Base-by-base conservation (phyloP, 768 basidiomycete genomes). In the Leucogyrophana mollusca region DNA sequence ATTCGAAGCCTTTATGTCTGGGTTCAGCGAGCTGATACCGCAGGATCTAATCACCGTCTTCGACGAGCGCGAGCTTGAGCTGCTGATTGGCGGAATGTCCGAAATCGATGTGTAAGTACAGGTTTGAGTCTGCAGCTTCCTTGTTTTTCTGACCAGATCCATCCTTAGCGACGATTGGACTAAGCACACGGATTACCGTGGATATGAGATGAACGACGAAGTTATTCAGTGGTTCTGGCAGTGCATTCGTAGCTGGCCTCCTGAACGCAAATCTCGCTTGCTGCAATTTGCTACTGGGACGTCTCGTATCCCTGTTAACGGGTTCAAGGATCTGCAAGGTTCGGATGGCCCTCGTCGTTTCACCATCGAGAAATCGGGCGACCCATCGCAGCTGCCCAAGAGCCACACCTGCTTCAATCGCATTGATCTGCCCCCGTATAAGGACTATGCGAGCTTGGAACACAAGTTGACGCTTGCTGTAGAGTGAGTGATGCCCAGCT, bases 191-290 rank as follows among this genome's bases (percentile, higher is more conserved):
- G 96, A 98, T 65, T 98, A 98, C 70, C 87, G 95, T 54, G 95
- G 93, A 13, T 95, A 94, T 61, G 90, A 94, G 69, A 83, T 91
- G 69, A 89, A 87, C 58, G 93, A 95, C 61, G 92, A 95, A 60
- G 90, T 94, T 39, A 94, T 99, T 46, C 93, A 97, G 62, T 99
- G 96, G 96, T 99, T 99, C 86, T 99, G 96, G 96, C 93, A 97
- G 72, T 94, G 92, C 58, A 91, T 99, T 36, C 87, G 91, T 55
- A 83, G 87, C 57, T 99, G 96, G 96, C 95, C 96, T 9, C 85
- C 95, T 1, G 96, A 99, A 73, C 87, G 94, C 69, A 99, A 99
- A 73, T 94, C 91, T 11, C 90, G 95, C 24, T 69, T 97, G 42
- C 73, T 98, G 44, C 95, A 98, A 67, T 99, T 99, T 63, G 93